phyloP scores from a whole-genome alignment of 176 grass and related monocot species.

The Oryza rufipogon region DNA sequence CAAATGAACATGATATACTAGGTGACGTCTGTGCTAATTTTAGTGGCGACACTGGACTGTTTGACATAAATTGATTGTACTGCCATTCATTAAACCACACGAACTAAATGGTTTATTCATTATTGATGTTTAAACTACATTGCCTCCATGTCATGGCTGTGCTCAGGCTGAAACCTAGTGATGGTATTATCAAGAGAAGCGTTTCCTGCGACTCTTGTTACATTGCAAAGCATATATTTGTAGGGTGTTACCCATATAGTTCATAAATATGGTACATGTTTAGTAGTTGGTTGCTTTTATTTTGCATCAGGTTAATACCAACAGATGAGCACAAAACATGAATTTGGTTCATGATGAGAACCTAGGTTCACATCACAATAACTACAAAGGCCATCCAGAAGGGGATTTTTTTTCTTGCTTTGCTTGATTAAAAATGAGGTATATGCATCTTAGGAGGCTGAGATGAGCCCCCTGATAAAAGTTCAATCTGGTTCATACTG shows the following conservation, averaged over 20 bases:
- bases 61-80: background rate
- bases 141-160: background rate
- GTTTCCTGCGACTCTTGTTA: background rate
- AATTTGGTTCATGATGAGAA: background rate
- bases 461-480: too few relatives aligned
- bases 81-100: background rate
- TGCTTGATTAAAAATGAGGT: too few relatives aligned
- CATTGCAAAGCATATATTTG: background rate
- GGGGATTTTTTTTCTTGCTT: too few relatives aligned
- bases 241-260: background rate
- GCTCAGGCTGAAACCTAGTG: background rate
- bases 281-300: background rate
- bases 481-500: too few relatives aligned
- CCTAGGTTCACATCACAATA: too few relatives aligned
- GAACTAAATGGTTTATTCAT: background rate
- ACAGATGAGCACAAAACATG: background rate
- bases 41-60: background rate
- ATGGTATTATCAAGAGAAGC: background rate
- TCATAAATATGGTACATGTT: background rate
- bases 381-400: too few relatives aligned
- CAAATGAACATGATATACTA: background rate
- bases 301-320: background rate
- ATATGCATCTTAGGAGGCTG: background rate
- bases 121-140: constrained; percentile 4
- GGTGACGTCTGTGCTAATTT: constrained; percentile 13